phyloP scores from a whole-genome alignment of 2,329 filamentous ascomycete genomes.

The Xylaria arbuscula region DNA sequence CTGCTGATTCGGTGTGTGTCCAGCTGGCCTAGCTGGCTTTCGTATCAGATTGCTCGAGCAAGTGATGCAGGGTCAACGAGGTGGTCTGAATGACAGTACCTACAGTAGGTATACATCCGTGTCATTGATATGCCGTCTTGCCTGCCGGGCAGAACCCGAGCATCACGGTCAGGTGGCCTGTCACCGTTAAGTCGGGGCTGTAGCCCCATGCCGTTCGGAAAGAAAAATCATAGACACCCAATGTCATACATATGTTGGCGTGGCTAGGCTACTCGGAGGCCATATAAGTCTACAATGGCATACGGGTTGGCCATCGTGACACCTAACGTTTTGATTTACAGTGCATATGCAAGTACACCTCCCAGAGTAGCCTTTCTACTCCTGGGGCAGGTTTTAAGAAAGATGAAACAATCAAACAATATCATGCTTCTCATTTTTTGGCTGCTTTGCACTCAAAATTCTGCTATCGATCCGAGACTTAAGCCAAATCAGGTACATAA shows the following conservation, averaged over 20 bases:
- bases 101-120: background rate
- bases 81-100: background rate
- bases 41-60: slow-evolving; percentile 8
- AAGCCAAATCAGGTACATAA: background rate
- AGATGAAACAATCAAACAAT: slow-evolving; percentile 15
- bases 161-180: background rate
- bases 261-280: too few relatives aligned
- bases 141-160: background rate
- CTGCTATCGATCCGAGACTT: background rate
- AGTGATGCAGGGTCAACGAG: slow-evolving; percentile 1
- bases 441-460: background rate
- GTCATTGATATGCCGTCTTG: background rate
- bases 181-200: background rate
- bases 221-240: background rate
- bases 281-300: too few relatives aligned
- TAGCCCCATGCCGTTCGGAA: background rate
- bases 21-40: background rate
- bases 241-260: too few relatives aligned
- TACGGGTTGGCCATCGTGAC: too few relatives aligned
- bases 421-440: background rate
- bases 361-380: background rate
- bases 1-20: slow-evolving; percentile 2
- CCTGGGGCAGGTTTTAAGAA: background rate
- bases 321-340: slow-evolving; percentile 4
- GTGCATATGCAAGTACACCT: slow-evolving; percentile 15